Percentiles rank a stretch among this genome's conserved stretches.
Conservation (phyloP, 805 yeast species). For the Metschnikowia colocasiae region DNA sequence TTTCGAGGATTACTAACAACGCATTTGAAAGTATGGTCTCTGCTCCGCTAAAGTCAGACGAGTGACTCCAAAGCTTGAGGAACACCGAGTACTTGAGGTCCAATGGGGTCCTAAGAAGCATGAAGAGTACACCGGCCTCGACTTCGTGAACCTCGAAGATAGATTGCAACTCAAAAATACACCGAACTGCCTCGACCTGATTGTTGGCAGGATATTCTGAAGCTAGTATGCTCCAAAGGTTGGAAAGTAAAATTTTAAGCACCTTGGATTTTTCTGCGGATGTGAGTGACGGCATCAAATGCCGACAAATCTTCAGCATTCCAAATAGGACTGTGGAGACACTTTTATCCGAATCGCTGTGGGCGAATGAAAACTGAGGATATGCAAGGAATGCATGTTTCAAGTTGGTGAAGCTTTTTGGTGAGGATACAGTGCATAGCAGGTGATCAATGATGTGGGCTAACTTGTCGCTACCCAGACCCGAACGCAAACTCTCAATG, state of each 20-base stretch:
- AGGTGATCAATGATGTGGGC: constrained; percentile 12
- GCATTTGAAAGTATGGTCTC: constrained; percentile 58
- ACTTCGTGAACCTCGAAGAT: constrained; percentile 50
- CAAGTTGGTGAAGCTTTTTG: constrained; percentile 15
- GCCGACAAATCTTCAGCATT: constrained; percentile 36
- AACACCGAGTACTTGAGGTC: constrained; percentile 47
- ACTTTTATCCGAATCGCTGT: neutral
- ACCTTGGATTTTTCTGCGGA: constrained; percentile 33
- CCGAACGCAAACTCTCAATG: constrained; percentile 16
- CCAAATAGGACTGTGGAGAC: constrained; percentile 18
- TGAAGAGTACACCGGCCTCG: constrained; percentile 68
- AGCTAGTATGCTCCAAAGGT: constrained; percentile 54
- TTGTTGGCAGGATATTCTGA: constrained; percentile 46
- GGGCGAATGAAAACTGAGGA: constrained; percentile 5
- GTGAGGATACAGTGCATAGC: neutral
- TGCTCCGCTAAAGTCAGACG: constrained; percentile 47
- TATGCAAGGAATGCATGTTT: constrained; percentile 15
- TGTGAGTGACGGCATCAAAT: constrained; percentile 28
- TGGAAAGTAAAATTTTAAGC: constrained; percentile 39
- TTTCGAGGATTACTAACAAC: constrained; percentile 62
- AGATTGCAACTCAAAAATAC: constrained; percentile 60
- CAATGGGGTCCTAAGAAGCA: constrained; percentile 40
- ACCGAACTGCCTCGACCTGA: constrained; percentile 69
- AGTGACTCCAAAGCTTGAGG: constrained; percentile 70
- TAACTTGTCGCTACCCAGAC: constrained; percentile 17